Conservation (phyloP, 140 eudicot species). For the Cichorium intybus region DNA sequence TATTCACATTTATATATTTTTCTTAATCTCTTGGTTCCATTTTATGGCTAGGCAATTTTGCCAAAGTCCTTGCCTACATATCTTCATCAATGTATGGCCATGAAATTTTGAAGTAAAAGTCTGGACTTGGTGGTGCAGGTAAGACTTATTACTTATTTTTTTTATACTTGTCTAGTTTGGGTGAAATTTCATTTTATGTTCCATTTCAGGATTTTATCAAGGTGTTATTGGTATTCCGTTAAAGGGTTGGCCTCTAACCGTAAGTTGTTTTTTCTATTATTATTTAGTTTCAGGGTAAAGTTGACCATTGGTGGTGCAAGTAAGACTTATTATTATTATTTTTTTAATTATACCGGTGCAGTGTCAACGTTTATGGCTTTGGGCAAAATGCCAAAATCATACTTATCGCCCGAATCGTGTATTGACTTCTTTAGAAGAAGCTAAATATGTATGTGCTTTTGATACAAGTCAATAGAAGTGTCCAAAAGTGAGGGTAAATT, state of each 20-base stretch:
- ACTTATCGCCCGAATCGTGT: constrained; percentile 88
- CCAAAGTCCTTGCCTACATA: constrained; percentile 74
- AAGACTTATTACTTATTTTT: constrained; percentile 5
- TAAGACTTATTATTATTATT: too few species aligned
- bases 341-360: constrained; percentile 80
- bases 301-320: constrained; percentile 11
- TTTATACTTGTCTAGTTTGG: neutral
- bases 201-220: constrained; percentile 45
- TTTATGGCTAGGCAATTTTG: too few species aligned
- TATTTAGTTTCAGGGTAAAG: neutral
- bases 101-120: constrained; percentile 88
- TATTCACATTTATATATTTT: neutral
- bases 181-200: neutral
- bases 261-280: constrained; percentile 24
- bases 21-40: neutral
- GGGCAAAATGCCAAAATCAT: constrained; percentile 92
- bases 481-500: neutral
- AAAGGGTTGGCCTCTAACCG: constrained; percentile 81
- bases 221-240: constrained; percentile 64
- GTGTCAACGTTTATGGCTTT: constrained; percentile 84
- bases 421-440: constrained; percentile 74
- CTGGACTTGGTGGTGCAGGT: constrained; percentile 87
- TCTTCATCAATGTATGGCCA: constrained; percentile 91
- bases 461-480: neutral
- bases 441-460: constrained; percentile 60